Conservation (phyloP, 495 filamentous ascomycete species). For the Echria macrotheca region DNA sequence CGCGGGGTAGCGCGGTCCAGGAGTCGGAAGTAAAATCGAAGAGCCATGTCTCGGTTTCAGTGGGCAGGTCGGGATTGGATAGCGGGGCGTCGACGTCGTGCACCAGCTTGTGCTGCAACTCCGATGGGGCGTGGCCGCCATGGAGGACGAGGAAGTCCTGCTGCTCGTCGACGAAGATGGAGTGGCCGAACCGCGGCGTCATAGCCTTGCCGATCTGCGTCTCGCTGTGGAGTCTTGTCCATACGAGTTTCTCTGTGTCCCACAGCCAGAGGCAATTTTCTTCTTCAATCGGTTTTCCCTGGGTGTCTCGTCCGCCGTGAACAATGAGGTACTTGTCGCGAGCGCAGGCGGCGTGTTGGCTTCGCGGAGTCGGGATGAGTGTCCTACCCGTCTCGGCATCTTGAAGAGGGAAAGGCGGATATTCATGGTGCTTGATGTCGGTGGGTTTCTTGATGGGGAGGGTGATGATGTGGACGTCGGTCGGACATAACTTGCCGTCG, state of each 20-base stretch:
- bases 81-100: not conserved
- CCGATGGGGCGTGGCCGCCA: slow-evolving; percentile 25
- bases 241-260: slow-evolving; percentile 34
- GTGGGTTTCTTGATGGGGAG: slow-evolving; percentile 23
- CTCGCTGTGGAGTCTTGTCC: slow-evolving; percentile 20
- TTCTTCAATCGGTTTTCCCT: slow-evolving; percentile 35
- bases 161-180: slow-evolving; percentile 18
- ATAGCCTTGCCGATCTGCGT: slow-evolving; percentile 20
- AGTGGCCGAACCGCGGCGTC: slow-evolving; percentile 20
- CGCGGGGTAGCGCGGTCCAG: slow-evolving; percentile 41
- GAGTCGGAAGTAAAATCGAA: slow-evolving; percentile 35
- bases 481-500: slow-evolving; percentile 36
- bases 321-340: slow-evolving; percentile 35
- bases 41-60: slow-evolving; percentile 39
- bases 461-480: slow-evolving; percentile 41
- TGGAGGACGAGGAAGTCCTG: slow-evolving; percentile 38
- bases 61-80: not conserved
- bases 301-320: slow-evolving; percentile 39
- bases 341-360: slow-evolving; percentile 39
- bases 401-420: slow-evolving; percentile 18
- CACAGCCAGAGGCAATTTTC: slow-evolving; percentile 44
- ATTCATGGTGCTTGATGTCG: slow-evolving; percentile 14
- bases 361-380: slow-evolving; percentile 34
- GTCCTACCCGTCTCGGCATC: slow-evolving; percentile 31
- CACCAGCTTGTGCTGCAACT: not conserved